phyloP scores from a whole-genome alignment of 2,329 filamentous ascomycete genomes.

The Talaromyces albobiverticillius region DNA sequence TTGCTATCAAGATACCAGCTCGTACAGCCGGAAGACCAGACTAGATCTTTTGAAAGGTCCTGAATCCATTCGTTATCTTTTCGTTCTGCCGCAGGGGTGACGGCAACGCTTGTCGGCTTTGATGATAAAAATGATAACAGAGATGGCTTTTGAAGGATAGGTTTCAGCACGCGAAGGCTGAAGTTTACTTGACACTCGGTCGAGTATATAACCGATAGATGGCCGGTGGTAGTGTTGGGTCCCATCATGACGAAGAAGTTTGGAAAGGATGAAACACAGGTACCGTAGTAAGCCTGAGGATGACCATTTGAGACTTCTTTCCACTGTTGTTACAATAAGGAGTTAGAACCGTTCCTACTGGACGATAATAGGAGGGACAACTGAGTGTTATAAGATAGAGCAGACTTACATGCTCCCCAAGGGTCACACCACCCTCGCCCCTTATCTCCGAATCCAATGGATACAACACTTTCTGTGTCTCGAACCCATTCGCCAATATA shows the following conservation, averaged over 20 bases:
- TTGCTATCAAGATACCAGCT: constrained; percentile 52
- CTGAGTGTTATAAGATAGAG: too few relatives aligned
- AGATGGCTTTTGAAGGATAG: constrained; percentile 31
- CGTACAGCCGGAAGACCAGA: constrained; percentile 51
- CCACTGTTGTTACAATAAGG: constrained; percentile 29
- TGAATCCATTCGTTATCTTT: constrained; percentile 41
- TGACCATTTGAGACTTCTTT: constrained; percentile 32
- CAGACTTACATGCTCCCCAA: constrained; percentile 28
- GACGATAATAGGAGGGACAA: not conserved
- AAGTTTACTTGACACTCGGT: constrained; percentile 54
- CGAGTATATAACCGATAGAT: constrained; percentile 51
- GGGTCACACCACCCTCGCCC: constrained; percentile 36
- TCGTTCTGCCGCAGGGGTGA: constrained; percentile 34
- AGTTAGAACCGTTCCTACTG: not conserved
- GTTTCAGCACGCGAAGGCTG: constrained; percentile 39
- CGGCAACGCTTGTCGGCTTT: constrained; percentile 29
- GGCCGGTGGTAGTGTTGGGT: constrained; percentile 48
- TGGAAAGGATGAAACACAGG: constrained; percentile 46
- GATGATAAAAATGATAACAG: constrained; percentile 26
- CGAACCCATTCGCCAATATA: constrained; percentile 50
- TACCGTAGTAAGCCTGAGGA: constrained; percentile 49
- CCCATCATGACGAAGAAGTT: constrained; percentile 49
- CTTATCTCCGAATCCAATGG: constrained; percentile 43
- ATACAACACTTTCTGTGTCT: constrained; percentile 46
- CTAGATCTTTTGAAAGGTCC: constrained; percentile 39